Evolutionary conservation across 495 filamentous ascomycete genomes (phyloP), one percentile per base, ranked within the genome.

Genomic region (Hypoxylon lenormandii): DNA sequence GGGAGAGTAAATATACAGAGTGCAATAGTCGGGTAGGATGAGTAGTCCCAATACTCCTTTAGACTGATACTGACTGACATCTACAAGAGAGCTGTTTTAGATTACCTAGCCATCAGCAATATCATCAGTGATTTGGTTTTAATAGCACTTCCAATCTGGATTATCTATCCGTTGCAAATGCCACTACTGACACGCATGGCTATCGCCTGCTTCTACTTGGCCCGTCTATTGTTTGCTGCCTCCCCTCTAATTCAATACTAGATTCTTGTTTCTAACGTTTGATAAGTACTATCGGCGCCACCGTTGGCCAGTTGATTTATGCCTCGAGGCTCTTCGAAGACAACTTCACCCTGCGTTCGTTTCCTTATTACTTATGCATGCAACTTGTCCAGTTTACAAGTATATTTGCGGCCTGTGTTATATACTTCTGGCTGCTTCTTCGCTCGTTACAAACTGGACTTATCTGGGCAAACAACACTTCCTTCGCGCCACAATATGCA

Each of bases 21-120:
- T 81, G 81, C 42, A 75, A 78, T 47, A 47, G 79, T 49, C 26
- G 7, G 26, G 26, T 28, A 51, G 65, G 50, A 76, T 78, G 69
- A 63, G 76, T n/a, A n/a, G n/a, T n/a, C n/a, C n/a, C n/a, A n/a
- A n/a, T n/a, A n/a, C n/a, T n/a, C n/a, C n/a, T n/a, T n/a, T n/a
- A n/a, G n/a, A n/a, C n/a, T 36, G 30, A 36, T 4, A 36, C 11
- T 5, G 30, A 36, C 30, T 36, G 11, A 36, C 11, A 36, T 4
- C 11, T 5, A 5, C 5, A 36, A 36, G 5, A 36, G 30, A 4
- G 30, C 30, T 4, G 11, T 36, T 36, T 11, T 36, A 36, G 11
- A 11, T 11, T 36, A 36, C 11, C 5, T 36, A 11, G 30, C 30
- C 10, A 8, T 38, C 37, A 38, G 2, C 4, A 38, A 12, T 12